Evolutionary conservation across 2,329 filamentous ascomycete species (phyloP), one percentile per base, ranked within the genome.

Genomic region (Talaromyces marneffei): DNA sequence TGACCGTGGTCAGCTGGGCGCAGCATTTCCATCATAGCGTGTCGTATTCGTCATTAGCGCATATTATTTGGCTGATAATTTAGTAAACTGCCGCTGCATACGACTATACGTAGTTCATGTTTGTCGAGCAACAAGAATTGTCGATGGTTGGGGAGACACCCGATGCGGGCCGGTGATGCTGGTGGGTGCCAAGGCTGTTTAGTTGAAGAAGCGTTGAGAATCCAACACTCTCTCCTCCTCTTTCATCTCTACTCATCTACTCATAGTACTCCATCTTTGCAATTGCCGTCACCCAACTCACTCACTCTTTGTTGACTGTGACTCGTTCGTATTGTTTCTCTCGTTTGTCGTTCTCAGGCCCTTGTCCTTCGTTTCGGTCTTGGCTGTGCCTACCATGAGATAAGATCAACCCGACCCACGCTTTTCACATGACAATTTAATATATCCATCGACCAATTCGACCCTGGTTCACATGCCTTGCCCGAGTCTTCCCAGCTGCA

Each of bases 131-230:
- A n/a, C n/a, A 31, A 6, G 8, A 55, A 29, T 10, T 1, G n/a
- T 18, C 14, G 31, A 37, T 54, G 60, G 60, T 62, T 62, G 60
- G 60, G 60, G 37, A 53, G 35, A 40, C 29, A 25, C 53, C 56
- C 46, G 46, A 39, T 48, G 60, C 60, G 60, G 60, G 60, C 56
- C 60, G 56, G 59, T 62, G 60, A 59, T 46, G 60, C 60, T 42
- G 59, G 48, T 52, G 52, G 52, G 52, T 10, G 33, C 35, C 35
- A 37, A 55, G 31, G 52, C 33, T 29, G 33, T 29, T 27, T 31
- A 35, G 44, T 29, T 50, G 59, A 50, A 50, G 59, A 62, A 62
- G 54, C 55, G 60, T 62, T 62, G 60, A 59, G 56, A 55, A 59
- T 59, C 56, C 60, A 62, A 62, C 60, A 20, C 14, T 44, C 60